Percentiles rank a stretch among this genome's conserved stretches.
phyloP scores from a whole-genome alignment of 2,329 filamentous ascomycete genomes.

The Calonectria pseudoreteaudii region DNA sequence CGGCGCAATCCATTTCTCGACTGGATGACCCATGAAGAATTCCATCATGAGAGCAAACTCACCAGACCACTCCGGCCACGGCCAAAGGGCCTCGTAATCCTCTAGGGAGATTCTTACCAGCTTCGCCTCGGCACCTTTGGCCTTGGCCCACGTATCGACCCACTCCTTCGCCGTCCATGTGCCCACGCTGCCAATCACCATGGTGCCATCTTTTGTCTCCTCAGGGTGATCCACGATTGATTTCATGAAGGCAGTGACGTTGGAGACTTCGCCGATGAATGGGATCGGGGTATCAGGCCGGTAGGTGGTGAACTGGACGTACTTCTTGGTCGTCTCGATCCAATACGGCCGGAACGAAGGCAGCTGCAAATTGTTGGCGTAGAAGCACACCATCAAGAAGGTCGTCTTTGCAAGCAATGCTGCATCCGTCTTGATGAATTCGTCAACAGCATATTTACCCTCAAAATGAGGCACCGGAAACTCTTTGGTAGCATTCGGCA shows the following conservation, averaged over 20 bases:
- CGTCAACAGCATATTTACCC: neutral
- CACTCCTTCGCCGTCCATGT: slow-evolving; percentile 2
- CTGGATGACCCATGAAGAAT: neutral
- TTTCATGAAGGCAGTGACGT: neutral
- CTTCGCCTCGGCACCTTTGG: neutral
- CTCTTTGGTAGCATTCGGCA: neutral
- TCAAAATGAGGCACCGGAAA: slow-evolving; percentile 1
- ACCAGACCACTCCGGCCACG: neutral
- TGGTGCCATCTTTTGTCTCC: neutral
- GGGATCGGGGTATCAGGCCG: neutral
- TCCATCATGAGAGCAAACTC: slow-evolving; percentile 9
- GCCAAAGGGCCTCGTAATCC: slow-evolving; percentile 6
- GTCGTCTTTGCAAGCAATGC: neutral
- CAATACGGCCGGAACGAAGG: slow-evolving; percentile 2
- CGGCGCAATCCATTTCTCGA: neutral
- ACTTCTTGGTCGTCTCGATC: slow-evolving; percentile 1
- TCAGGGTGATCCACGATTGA: neutral
- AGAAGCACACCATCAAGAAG: neutral
- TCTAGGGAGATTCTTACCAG: neutral
- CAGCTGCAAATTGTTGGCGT: neutral
- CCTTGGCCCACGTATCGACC: neutral
- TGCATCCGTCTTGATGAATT: neutral
- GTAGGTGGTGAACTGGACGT: slow-evolving; percentile 6
- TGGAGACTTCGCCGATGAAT: neutral
- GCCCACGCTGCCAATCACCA: neutral